These are phyloP conservation scores for Fusarium sp. DNA, from an alignment of 2,329 filamentous ascomycete genomes.

Conservation along the genomic window DNA sequence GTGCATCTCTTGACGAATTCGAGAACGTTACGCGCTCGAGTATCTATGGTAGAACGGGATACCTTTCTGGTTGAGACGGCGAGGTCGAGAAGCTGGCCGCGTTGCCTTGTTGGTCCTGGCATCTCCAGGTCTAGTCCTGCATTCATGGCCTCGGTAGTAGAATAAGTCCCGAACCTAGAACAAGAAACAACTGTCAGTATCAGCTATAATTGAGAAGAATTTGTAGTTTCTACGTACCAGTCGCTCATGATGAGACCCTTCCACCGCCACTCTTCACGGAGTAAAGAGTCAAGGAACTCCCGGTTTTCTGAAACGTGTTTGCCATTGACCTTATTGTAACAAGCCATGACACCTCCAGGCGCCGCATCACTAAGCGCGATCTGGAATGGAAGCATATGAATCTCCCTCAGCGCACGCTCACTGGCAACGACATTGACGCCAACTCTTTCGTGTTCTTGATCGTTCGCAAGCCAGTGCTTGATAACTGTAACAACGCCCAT, in stretches of 20 bases:
- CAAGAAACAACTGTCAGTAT: neutral
- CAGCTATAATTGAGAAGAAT: neutral
- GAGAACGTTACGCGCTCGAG: neutral
- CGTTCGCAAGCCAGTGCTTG: neutral
- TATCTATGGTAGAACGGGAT: neutral
- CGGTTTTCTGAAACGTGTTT: conserved; percentile 42
- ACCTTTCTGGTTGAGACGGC: neutral
- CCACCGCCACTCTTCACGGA: conserved; percentile 53
- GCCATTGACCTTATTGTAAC: conserved; percentile 50
- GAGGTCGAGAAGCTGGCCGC: neutral
- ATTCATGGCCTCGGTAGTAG: conserved; percentile 49
- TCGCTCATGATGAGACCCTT: conserved; percentile 54
- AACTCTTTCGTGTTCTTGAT: neutral
- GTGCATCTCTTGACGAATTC: neutral
- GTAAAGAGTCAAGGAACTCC: conserved; percentile 43
- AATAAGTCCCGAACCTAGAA: conserved; percentile 48
- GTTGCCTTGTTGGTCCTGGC: conserved; percentile 50
- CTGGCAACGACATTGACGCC: conserved; percentile 1
- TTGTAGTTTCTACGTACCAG: conserved; percentile 35
- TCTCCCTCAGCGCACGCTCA: conserved; percentile 43
- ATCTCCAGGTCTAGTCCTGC: conserved; percentile 54
- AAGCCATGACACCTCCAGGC: conserved; percentile 27
- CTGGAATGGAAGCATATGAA: conserved; percentile 37
- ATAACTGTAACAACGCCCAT: neutral
- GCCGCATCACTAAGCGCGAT: conserved; percentile 33